These are phyloP conservation scores for Austroboletus festivus DNA, from an alignment of 768 basidiomycete genomes.

Conservation along the genomic window DNA sequence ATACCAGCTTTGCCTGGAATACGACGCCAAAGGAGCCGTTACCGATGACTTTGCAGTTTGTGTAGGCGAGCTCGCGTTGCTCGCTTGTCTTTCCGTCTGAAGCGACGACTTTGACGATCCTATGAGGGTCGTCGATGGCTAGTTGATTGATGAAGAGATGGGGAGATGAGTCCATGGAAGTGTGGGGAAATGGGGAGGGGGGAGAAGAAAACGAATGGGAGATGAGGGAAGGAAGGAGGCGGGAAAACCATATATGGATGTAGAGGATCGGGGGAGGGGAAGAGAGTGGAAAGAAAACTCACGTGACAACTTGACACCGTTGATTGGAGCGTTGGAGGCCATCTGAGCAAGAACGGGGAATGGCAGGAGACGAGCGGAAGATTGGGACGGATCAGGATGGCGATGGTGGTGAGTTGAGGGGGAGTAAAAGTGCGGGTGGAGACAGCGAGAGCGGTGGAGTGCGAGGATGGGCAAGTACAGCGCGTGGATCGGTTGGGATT, in stretches of 20 bases:
- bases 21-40: slow-evolving; percentile 99
- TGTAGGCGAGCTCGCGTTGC: slow-evolving; percentile 86
- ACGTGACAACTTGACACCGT: slow-evolving; percentile 86
- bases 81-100: slow-evolving; percentile 93
- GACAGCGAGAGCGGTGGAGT: slow-evolving; percentile 2
- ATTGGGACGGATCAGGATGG: slow-evolving; percentile 13
- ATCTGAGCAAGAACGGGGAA: slow-evolving; percentile 38
- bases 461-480: slow-evolving; percentile 12
- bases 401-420: slow-evolving; percentile 9
- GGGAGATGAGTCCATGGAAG: slow-evolving; percentile 29
- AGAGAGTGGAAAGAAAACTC: slow-evolving; percentile 33
- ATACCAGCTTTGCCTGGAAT: slow-evolving; percentile 88
- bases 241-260: slow-evolving; percentile 30
- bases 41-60: slow-evolving; percentile 96
- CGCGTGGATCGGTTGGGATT: too few relatives aligned
- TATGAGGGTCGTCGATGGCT: slow-evolving; percentile 95
- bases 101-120: slow-evolving; percentile 92
- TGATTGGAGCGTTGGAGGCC: slow-evolving; percentile 78
- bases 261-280: slow-evolving; percentile 16
- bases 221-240: slow-evolving; percentile 24
- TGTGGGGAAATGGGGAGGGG: slow-evolving; percentile 27
- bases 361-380: slow-evolving; percentile 6
- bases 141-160: slow-evolving; percentile 24
- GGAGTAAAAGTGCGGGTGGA: not conserved
- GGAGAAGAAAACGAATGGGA: slow-evolving; percentile 37